Conservation (phyloP, 2,329 filamentous ascomycete genomes). For the Sclerotinia borealis region DNA sequence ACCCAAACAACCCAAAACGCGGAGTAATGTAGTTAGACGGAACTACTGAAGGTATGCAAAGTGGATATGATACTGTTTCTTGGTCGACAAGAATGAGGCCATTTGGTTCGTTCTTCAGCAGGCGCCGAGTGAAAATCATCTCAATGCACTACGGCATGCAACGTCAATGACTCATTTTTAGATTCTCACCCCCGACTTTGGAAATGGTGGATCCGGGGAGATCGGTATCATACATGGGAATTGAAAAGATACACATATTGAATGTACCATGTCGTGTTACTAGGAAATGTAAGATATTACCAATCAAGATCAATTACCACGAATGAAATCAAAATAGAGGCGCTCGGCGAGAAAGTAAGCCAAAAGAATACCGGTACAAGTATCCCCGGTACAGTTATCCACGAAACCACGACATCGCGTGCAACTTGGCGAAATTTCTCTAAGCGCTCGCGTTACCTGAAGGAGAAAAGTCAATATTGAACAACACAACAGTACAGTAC, state of each 20-base stretch:
- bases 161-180: slow-evolving; percentile 32
- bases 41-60: slow-evolving; percentile 14
- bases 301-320: neutral
- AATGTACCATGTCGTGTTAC: no score
- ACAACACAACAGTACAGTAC: neutral
- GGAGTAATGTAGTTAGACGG: slow-evolving; percentile 20
- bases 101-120: slow-evolving; percentile 31
- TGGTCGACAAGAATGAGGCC: slow-evolving; percentile 29
- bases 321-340: neutral
- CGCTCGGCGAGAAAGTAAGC: neutral
- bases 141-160: slow-evolving; percentile 23
- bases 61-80: slow-evolving; percentile 28
- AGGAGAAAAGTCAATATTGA: neutral
- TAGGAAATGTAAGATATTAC: neutral
- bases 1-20: slow-evolving; percentile 29
- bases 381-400: no score
- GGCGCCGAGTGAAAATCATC: slow-evolving; percentile 21
- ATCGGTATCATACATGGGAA: slow-evolving; percentile 1
- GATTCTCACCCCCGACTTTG: slow-evolving; percentile 14
- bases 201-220: neutral
- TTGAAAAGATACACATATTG: no score
- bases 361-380: no score
- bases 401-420: neutral
- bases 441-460: slow-evolving; percentile 24
- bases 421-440: slow-evolving; percentile 17